phyloP scores from a whole-genome alignment of 345 rosid species.

The Eucalyptus regnans region DNA sequence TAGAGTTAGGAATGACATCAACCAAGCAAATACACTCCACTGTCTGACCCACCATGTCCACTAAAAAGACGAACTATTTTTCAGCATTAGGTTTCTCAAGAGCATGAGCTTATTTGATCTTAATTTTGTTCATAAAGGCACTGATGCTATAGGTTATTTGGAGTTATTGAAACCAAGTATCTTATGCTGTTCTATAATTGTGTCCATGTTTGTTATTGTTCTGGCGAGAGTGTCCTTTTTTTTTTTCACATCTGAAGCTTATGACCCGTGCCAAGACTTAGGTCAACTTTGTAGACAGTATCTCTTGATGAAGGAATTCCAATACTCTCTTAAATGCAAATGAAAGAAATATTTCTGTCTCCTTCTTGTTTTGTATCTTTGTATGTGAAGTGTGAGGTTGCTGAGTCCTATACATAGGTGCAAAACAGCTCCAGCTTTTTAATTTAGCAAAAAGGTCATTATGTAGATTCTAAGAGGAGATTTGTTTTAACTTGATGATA shows the following conservation, averaged over 20 bases:
- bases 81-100: not conserved
- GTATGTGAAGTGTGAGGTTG: not conserved
- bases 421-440: not conserved
- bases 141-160: not conserved
- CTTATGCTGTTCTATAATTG: not conserved
- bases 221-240: not conserved
- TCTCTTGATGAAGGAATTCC: not conserved
- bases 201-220: not conserved
- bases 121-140: not conserved
- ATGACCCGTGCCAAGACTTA: not conserved
- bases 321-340: not conserved
- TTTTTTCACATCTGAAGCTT: not conserved
- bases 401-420: not conserved
- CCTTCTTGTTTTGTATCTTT: not conserved
- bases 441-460: not conserved
- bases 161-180: not conserved
- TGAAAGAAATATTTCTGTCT: not conserved
- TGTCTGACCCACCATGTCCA: not conserved
- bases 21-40: not conserved
- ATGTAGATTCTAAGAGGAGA: not conserved
- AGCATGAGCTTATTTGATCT: not conserved
- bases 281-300: not conserved
- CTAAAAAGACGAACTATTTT: not conserved
- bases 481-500: not conserved
- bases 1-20: not conserved